These are phyloP conservation scores for Dentipellis sp. DNA, from an alignment of 768 basidiomycete genomes.

Conservation along the genomic window DNA sequence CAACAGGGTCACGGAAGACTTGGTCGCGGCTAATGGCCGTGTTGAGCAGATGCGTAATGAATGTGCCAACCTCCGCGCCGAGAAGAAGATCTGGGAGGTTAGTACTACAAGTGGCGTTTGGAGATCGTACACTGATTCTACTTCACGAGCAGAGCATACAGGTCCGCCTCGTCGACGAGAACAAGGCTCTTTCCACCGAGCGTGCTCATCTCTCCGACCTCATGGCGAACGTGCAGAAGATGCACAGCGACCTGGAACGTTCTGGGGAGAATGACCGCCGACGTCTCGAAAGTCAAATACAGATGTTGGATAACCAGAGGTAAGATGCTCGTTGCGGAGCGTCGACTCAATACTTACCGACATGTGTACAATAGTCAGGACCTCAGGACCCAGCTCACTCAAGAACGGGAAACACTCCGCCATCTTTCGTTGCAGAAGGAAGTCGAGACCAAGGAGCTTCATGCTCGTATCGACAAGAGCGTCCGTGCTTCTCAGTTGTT, in stretches of 20 bases:
- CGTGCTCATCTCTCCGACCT: conserved; percentile 80
- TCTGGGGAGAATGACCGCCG: conserved; percentile 77
- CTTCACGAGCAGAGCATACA: conserved; percentile 53
- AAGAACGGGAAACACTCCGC: conserved; percentile 69
- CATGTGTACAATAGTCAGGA: conserved; percentile 47
- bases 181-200: conserved; percentile 69
- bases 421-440: conserved; percentile 74
- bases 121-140: no score
- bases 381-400: conserved; percentile 52
- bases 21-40: conserved; percentile 45
- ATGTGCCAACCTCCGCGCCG: conserved; percentile 78
- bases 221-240: conserved; percentile 82
- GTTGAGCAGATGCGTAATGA: conserved; percentile 80
- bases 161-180: conserved; percentile 75
- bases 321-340: conserved; percentile 26
- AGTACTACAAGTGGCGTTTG: conserved; percentile 12
- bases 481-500: conserved; percentile 30
- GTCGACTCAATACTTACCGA: neutral
- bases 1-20: conserved; percentile 57
- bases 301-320: conserved; percentile 73
- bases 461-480: conserved; percentile 57
- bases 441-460: conserved; percentile 68
- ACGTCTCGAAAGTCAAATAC: conserved; percentile 71
- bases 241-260: conserved; percentile 82
- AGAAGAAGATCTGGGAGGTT: conserved; percentile 93